Base-by-base conservation (phyloP, 2,329 filamentous ascomycete species). In the Trichophyton verrucosum region DNA sequence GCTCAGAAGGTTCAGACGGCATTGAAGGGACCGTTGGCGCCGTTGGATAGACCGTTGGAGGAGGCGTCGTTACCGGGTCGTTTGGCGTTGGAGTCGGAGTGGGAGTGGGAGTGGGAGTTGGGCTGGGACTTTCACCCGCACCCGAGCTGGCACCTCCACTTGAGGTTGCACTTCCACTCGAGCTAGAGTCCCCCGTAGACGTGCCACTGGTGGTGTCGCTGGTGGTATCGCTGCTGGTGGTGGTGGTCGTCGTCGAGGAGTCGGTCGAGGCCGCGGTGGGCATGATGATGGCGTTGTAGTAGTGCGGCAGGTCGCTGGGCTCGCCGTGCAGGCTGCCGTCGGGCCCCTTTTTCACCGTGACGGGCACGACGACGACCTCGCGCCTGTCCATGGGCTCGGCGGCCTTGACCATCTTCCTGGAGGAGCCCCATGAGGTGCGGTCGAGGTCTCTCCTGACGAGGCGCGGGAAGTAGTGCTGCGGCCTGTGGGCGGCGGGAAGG, bases 401-500 rank as follows among this genome's bases (percentile, higher is more conserved):
- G 40, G 40, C n/a, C 15, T 44, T 17, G 40, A 13, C n/a, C 15
- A 7, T 15, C n/a, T 17, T 17, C 40, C 15, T 17, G 11, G 15
- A 15, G 27, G 27, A 30, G 1, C 33, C 40, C 42, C 60, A 61
- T n/a, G 53, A 13, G 1, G 61, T 49, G 36, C 47, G 24, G 47
- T 62, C 59, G 40, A 46, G 42, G 49, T 58, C 59, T 59, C 51
- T 44, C 65, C 71, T 73, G 57, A 73, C 61, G n/a, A 71, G 68
- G 36, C 67, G 69, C 9, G 70, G 67, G 59, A 72, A 68, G 56
- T 73, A 72, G 64, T 69, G 72, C 36, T 69, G 71, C 42, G 73
- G 73, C 46, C 68, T 70, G 58, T 65, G 62, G 15, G 65, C 49
- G 49, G 49, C 49, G 53, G 73, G 66, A 59, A 73, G 40, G 40